Conservation (phyloP, 306 rosid species). For the Castanea crenata region DNA sequence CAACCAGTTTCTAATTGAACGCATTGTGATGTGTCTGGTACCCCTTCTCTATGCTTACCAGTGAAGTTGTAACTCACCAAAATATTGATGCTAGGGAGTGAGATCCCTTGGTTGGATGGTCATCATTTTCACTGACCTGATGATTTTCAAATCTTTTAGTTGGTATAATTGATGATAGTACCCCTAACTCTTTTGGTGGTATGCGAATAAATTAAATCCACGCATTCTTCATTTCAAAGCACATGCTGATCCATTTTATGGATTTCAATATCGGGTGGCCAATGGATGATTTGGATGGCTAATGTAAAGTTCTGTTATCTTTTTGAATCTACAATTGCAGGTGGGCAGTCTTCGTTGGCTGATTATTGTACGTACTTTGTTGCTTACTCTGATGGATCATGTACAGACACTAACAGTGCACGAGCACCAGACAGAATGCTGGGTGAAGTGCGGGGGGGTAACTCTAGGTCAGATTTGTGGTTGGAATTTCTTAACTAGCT, state of each 20-base stretch:
- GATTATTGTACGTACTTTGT: constrained; percentile 98
- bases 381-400: constrained; percentile 96
- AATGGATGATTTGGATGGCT: neutral
- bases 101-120: neutral
- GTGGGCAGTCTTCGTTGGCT: constrained; percentile 98
- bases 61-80: neutral
- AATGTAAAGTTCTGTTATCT: constrained; percentile 16
- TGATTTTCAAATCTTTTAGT: neutral
- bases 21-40: neutral
- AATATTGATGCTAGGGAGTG: neutral
- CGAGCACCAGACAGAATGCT: constrained; percentile 96
- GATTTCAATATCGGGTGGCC: too few relatives aligned
- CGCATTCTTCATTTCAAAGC: neutral
- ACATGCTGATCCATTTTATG: neutral
- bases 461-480: constrained; percentile 67
- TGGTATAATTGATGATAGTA: neutral
- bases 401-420: constrained; percentile 89
- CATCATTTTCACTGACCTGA: neutral
- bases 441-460: constrained; percentile 94
- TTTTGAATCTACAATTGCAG: constrained; percentile 41
- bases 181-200: neutral
- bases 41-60: neutral
- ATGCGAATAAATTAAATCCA: neutral
- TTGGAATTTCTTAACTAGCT: constrained; percentile 1
- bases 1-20: neutral